Evolutionary conservation across 306 rosid genomes (phyloP), one percentile per base, ranked within the genome.

Genomic region (Elaeagnus macrophylla): DNA sequence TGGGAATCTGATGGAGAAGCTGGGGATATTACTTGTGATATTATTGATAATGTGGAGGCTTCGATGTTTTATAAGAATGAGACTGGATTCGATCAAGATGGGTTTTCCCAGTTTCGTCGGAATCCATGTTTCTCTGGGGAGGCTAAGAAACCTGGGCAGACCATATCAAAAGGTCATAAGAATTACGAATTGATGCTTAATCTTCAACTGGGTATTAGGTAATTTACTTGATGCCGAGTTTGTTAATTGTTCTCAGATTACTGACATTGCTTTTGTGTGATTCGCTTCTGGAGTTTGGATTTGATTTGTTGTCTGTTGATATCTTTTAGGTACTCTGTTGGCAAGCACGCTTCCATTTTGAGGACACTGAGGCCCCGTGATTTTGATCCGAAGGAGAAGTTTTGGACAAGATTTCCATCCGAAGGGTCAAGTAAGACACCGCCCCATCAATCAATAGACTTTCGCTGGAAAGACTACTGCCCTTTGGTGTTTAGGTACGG

Each of bases 1-100:
- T 93, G 99, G 99, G 96, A 93, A 74, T 79, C 85, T 0, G 95
- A 93, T 37, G 96, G 99, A 0, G 99, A 93, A 48, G 95, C 86
- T 0, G 99, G 99, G 48, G 99, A 93, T 62, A 93, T 93, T 45
- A 87, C 96, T 3, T 93, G 96, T 57, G 99, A 93, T 59, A 88
- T 93, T 10, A 54, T 93, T 13, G 96, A 93, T 63, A 88, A 84
- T 74, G 90, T 81, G 64, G 96, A 93, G 60, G 99, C 99, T 0
- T 80, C 95, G 0, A 66, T 87, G 85, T 69, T 93, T 39, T 81
- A 73, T 58, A 55, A 71, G 11, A 69, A 72, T 37, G 78, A 74
- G 6, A 46, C 57, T 0, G 78, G 47, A 1, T 67, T 73, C 5
- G 84, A 83, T 70, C 67, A 62, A 1, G 64, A 62, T 12, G 74